Evolutionary conservation across 2,329 filamentous ascomycete genomes (phyloP), one percentile per base, ranked within the genome.

Genomic region (Sphaerulina vaccinii): DNA sequence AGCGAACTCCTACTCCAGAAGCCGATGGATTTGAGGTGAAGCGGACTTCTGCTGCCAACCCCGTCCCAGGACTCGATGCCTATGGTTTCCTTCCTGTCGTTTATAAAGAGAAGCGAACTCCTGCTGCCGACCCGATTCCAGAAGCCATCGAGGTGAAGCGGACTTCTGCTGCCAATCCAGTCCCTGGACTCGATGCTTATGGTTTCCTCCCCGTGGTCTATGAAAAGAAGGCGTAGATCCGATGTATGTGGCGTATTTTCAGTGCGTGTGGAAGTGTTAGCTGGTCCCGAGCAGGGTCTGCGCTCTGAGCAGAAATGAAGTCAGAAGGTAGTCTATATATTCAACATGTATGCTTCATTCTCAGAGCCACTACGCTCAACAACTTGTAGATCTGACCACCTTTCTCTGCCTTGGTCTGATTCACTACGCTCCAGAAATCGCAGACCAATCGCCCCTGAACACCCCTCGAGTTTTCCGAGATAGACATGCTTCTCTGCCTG

Each of bases 11-110:
- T 27, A 13, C 16, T 37, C 33, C 33, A 37, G 33, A n/a, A 37
- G 6, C 13, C 33, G 33, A 37, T 37, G 33, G 6, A 5, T 37
- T 6, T 37, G 33, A 37, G 13, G 33, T 6, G 33, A 37, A 37
- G 33, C 33, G 33, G n/a, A 37, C 33, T 37, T 37, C 33, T 37
- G 33, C 33, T 37, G 33, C 33, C 33, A 37, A 37, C 33, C 33
- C 33, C 33, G 33, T 37, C 33, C 33, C 33, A 37, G 33, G 33
- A 37, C 33, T 37, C 33, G 33, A 37, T 37, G 16, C 13, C 33
- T 37, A 37, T 37, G 33, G 33, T 37, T 37, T 37, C 33, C 13
- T 15, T 13, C 16, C 13, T 37, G 13, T 5, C 6, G 33, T 5
- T 37, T 37, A 37, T 13, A 37, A 37, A 15, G 33, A 37, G 33